Evolutionary conservation across 2,329 filamentous ascomycete species (phyloP).

Genomic region (Aspergillus tubingensis): DNA sequence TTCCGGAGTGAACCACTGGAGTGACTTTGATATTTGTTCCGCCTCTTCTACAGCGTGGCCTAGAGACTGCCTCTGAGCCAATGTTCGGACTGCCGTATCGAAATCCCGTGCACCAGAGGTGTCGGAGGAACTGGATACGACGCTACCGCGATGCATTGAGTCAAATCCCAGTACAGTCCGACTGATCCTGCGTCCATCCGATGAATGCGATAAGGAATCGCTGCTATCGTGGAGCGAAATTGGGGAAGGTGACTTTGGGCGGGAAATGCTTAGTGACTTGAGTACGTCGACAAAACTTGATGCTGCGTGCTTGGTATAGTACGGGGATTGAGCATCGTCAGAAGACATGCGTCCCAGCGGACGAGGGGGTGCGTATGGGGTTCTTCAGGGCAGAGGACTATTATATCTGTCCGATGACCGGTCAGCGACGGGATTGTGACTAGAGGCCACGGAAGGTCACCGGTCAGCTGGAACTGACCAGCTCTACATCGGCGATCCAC

Average conservation of each 20-base stretch:
- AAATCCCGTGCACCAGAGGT: constrained; percentile 40
- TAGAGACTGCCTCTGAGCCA: constrained; percentile 39
- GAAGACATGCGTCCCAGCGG: constrained; percentile 43
- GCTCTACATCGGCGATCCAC: background rate
- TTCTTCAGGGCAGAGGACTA: constrained; percentile 20
- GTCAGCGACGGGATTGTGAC: constrained; percentile 17
- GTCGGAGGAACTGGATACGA: constrained; percentile 43
- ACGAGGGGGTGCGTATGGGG: constrained; percentile 22
- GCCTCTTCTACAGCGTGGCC: constrained; percentile 43
- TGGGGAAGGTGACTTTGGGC: constrained; percentile 42
- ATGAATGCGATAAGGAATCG: constrained; percentile 32
- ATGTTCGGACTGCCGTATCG: constrained; percentile 37
- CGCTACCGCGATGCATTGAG: constrained; percentile 45
- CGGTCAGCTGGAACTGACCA: constrained; percentile 9
- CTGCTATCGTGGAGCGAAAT: constrained; percentile 35
- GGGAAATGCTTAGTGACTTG: constrained; percentile 43
- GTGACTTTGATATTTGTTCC: constrained; percentile 34
- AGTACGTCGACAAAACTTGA: constrained; percentile 47
- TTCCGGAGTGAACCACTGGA: constrained; percentile 42
- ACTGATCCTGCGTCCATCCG: constrained; percentile 38
- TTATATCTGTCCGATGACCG: constrained; percentile 21
- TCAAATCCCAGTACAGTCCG: constrained; percentile 39
- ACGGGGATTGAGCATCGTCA: constrained; percentile 43
- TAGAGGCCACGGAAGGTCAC: constrained; percentile 6
- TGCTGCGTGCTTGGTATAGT: constrained; percentile 39